phyloP scores from a whole-genome alignment of 169 alveolate genomes.

The Amoebophrya sp. region DNA sequence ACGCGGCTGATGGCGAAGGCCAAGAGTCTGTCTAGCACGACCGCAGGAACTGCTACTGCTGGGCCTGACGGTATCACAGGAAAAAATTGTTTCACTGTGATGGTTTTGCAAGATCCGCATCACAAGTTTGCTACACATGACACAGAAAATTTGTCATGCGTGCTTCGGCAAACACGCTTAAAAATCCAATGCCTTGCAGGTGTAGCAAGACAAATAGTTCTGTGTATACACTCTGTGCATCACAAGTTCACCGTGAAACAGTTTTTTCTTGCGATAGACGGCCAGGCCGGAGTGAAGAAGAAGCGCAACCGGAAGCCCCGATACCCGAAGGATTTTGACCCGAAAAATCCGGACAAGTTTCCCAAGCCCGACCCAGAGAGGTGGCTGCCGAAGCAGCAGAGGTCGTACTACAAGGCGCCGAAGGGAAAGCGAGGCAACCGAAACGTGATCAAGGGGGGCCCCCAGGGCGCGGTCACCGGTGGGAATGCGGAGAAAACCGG shows the following conservation, averaged over 20 bases:
- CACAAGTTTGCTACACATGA: too few species aligned
- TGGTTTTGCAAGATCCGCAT: too few species aligned
- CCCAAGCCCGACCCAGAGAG: background rate
- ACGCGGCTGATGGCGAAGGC: background rate
- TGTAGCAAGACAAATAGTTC: too few species aligned
- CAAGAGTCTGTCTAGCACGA: background rate
- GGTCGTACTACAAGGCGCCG: background rate
- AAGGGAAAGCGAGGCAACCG: background rate
- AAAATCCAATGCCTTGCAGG: too few species aligned
- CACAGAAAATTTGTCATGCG: too few species aligned
- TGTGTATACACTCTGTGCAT: too few species aligned
- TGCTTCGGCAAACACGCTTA: too few species aligned
- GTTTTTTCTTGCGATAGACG: background rate
- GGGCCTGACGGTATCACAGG: too few species aligned
- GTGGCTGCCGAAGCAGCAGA: background rate
- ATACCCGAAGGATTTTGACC: background rate
- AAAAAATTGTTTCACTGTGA: too few species aligned
- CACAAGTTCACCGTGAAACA: too few species aligned
- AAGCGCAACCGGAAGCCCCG: background rate
- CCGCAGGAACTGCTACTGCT: too few species aligned
- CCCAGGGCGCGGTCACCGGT: background rate
- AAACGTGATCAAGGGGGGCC: background rate
- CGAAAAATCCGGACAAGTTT: background rate
- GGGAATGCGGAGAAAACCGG: background rate
- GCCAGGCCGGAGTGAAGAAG: background rate